Conservation (phyloP, 192 early-diverging fungal genomes). For the Thamnidium elegans region DNA sequence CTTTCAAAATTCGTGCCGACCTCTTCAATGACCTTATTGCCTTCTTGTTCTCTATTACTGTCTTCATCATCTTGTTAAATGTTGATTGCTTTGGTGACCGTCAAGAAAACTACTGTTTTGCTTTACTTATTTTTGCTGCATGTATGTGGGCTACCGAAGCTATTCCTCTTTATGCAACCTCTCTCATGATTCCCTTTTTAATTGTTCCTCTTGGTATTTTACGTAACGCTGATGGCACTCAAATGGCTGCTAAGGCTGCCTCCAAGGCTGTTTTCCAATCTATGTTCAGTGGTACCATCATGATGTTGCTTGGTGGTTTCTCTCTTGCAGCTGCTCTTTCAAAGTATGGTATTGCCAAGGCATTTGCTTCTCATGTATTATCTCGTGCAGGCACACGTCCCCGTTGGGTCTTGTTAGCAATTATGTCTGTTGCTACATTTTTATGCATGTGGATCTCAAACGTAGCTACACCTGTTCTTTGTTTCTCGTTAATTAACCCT, state of each 20-base stretch:
- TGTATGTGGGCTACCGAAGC: constrained; percentile 86
- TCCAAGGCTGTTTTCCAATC: constrained; percentile 63
- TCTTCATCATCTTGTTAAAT: constrained; percentile 58
- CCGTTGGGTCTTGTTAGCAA: constrained; percentile 65
- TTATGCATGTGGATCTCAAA: constrained; percentile 82
- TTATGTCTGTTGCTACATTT: constrained; percentile 75
- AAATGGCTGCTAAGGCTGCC: constrained; percentile 55
- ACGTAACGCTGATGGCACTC: constrained; percentile 40
- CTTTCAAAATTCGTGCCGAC: neutral
- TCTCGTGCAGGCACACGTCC: constrained; percentile 69
- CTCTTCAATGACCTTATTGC: constrained; percentile 12
- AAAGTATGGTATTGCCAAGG: constrained; percentile 75
- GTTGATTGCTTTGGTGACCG: constrained; percentile 59
- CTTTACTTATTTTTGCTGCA: constrained; percentile 79
- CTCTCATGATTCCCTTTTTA: constrained; percentile 65
- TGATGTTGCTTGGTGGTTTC: constrained; percentile 78
- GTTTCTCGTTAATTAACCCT: constrained; percentile 69
- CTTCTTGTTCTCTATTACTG: constrained; percentile 45
- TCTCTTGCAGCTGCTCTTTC: constrained; percentile 72
- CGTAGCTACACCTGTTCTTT: constrained; percentile 76
- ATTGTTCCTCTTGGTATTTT: constrained; percentile 63
- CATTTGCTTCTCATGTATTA: constrained; percentile 59
- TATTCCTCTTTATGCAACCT: constrained; percentile 72
- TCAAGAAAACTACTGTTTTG: constrained; percentile 86
- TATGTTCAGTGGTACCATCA: constrained; percentile 79